These are phyloP conservation scores for Talaromyces trachyspermus DNA, from an alignment of 495 filamentous ascomycete species.

Conservation along the genomic window DNA sequence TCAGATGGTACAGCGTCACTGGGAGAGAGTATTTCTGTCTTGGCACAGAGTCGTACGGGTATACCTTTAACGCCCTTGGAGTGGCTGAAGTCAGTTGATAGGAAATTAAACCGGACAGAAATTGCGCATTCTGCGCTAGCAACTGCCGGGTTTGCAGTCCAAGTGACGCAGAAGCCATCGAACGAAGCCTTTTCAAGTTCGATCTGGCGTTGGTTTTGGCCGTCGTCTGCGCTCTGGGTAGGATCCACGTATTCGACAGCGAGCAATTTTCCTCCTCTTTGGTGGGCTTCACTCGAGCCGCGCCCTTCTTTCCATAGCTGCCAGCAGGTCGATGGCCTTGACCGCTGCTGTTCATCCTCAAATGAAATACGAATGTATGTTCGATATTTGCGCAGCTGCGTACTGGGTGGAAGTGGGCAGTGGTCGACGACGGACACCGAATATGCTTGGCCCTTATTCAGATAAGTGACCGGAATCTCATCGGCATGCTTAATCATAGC, in stretches of 20 bases:
- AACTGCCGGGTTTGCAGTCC: slow-evolving; percentile 59
- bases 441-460: slow-evolving; percentile 96
- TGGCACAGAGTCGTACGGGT: slow-evolving; percentile 83
- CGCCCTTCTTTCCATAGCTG: slow-evolving; percentile 93
- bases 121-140: slow-evolving; percentile 65
- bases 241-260: slow-evolving; percentile 91
- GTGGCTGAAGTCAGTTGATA: slow-evolving; percentile 96
- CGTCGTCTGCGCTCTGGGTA: slow-evolving; percentile 59
- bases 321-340: slow-evolving; percentile 79
- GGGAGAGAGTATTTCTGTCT: slow-evolving; percentile 58
- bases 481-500: slow-evolving; percentile 87
- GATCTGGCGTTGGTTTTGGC: slow-evolving; percentile 61
- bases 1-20: slow-evolving; percentile 35
- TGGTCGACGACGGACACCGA: slow-evolving; percentile 67
- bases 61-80: slow-evolving; percentile 98
- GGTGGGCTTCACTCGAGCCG: slow-evolving; percentile 81
- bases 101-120: slow-evolving; percentile 91
- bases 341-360: slow-evolving; percentile 84
- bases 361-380: slow-evolving; percentile 90
- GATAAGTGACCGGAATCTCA: slow-evolving; percentile 90
- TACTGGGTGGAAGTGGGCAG: slow-evolving; percentile 36
- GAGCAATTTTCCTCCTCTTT: slow-evolving; percentile 76
- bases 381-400: slow-evolving; percentile 55
- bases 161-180: slow-evolving; percentile 85
- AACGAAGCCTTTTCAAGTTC: slow-evolving; percentile 79